Evolutionary conservation across 495 filamentous ascomycete species (phyloP).

Genomic region (Patellaria atrata): DNA sequence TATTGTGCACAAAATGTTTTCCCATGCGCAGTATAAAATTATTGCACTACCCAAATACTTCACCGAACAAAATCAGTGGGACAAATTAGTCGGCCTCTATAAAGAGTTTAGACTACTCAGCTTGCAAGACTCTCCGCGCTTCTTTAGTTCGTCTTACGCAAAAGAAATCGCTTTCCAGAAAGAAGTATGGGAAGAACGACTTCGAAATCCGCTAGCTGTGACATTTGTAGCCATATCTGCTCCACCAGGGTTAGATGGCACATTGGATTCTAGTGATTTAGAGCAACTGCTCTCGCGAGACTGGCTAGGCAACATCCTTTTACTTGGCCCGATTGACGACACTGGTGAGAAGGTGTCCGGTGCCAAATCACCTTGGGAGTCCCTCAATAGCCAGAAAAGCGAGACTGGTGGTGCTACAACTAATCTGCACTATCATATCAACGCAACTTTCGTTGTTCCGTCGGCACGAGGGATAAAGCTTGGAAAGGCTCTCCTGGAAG

Average conservation of each 20-base stretch:
- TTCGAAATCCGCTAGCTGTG: conserved; percentile 8
- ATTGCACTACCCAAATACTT: conserved; percentile 7
- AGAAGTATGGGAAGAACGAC: conserved; percentile 12
- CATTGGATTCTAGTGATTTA: neutral
- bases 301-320: neutral
- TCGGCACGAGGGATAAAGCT: conserved; percentile 2
- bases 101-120: conserved; percentile 11
- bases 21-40: neutral
- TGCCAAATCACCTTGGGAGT: neutral
- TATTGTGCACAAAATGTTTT: too few relatives aligned
- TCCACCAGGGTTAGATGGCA: too few relatives aligned
- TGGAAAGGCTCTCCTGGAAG: conserved; percentile 9
- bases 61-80: conserved; percentile 2
- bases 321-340: too few relatives aligned
- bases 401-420: neutral
- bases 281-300: neutral
- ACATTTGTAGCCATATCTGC: conserved; percentile 10
- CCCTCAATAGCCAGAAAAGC: neutral
- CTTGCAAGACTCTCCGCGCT: conserved; percentile 7
- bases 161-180: conserved; percentile 6
- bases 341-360: neutral
- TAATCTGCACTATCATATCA: neutral
- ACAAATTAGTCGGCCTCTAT: neutral
- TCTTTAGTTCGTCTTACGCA: conserved; percentile 8
- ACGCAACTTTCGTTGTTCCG: conserved; percentile 8